Conservation (phyloP, 1,284 basidiomycete genomes). For the Ceratobasidium theobromae region DNA sequence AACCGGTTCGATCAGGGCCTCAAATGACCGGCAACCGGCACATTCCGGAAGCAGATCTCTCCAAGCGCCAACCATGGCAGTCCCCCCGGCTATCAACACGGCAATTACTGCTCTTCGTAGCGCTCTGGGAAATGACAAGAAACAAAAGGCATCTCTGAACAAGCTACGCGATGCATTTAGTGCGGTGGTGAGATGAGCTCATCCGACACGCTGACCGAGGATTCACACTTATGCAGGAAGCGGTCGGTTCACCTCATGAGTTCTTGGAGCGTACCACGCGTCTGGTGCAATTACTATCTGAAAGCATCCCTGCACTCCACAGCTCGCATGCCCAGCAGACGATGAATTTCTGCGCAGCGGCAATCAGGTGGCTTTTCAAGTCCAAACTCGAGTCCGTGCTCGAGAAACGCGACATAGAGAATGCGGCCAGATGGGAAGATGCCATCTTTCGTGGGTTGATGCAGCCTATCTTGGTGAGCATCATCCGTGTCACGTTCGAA, state of each 20-base stretch:
- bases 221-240: conserved; percentile 7
- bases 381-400: conserved; percentile 9
- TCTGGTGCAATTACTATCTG: background rate
- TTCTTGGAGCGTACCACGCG: conserved; percentile 6
- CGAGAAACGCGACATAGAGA: background rate
- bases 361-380: conserved; percentile 4
- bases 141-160: background rate
- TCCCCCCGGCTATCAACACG: background rate
- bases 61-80: conserved; percentile 17
- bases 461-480: conserved; percentile 27
- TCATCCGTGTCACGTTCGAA: background rate
- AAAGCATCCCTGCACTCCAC: conserved; percentile 1
- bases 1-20: conserved; percentile 9
- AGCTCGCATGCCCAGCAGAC: conserved; percentile 8
- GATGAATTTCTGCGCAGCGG: conserved; percentile 12
- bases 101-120: conserved; percentile 6
- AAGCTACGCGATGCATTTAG: conserved; percentile 6
- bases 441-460: conserved; percentile 15
- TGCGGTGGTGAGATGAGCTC: background rate
- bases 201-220: background rate
- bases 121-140: conserved; percentile 1
- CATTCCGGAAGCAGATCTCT: conserved; percentile 22
- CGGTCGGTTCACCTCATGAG: conserved; percentile 4
- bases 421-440: conserved; percentile 7
- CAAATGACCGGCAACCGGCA: conserved; percentile 25